These are phyloP conservation scores for Oryza meyeriana DNA, from an alignment of 176 grass and related monocot species.

Conservation along the genomic window DNA sequence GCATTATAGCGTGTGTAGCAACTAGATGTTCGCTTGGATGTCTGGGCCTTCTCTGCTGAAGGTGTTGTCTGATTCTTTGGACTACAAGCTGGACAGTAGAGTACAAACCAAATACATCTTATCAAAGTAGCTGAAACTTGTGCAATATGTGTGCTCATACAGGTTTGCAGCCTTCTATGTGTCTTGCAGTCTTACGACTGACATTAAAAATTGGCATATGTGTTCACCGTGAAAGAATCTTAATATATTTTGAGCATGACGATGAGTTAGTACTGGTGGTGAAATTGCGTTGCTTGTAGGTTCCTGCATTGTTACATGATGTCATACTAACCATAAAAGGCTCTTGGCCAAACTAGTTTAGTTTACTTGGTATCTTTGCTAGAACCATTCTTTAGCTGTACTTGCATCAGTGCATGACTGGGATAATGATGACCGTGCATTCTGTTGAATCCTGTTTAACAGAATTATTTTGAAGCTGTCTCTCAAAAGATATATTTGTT, in stretches of 20 bases:
- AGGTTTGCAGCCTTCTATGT: neutral
- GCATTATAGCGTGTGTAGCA: neutral
- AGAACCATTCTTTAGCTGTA: neutral
- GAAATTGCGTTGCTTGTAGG: neutral
- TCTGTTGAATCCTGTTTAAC: neutral
- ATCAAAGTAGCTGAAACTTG: neutral
- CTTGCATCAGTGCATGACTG: neutral
- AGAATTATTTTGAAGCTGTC: neutral
- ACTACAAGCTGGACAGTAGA: neutral
- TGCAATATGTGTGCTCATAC: neutral
- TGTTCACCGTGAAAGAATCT: neutral
- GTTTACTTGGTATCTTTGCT: neutral
- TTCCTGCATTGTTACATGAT: neutral
- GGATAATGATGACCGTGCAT: neutral
- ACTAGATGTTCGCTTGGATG: neutral
- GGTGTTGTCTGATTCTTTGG: neutral
- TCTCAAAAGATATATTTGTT: slow-evolving; percentile 12
- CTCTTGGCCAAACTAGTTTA: neutral
- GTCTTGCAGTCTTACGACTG: neutral
- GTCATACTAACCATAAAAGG: neutral
- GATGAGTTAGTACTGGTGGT: neutral
- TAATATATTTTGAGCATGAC: neutral
- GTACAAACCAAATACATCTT: neutral
- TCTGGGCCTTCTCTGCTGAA: neutral
- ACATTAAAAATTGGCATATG: neutral